These are phyloP conservation scores for Curvularia eragrostidis DNA, from an alignment of 2,329 filamentous ascomycete species.

Conservation along the genomic window DNA sequence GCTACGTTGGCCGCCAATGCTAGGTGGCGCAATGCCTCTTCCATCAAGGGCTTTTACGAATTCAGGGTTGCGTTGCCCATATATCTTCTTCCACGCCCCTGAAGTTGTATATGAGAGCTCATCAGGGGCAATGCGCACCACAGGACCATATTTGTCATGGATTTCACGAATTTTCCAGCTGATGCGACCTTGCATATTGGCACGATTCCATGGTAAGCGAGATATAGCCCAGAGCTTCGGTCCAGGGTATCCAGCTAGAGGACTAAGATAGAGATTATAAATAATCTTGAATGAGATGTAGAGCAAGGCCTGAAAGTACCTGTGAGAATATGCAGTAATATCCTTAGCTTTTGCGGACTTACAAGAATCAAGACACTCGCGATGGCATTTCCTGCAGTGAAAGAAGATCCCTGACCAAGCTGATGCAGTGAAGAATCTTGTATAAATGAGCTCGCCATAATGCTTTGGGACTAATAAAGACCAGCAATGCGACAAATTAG, in stretches of 20 bases:
- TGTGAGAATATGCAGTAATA: not conserved
- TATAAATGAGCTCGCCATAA: too few species aligned
- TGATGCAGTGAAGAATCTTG: too few species aligned
- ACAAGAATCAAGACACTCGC: not conserved
- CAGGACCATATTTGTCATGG: conserved; percentile 10
- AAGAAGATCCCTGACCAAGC: too few species aligned
- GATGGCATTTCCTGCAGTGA: too few species aligned
- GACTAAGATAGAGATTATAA: conserved; percentile 12
- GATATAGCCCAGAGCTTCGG: conserved; percentile 17
- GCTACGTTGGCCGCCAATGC: conserved; percentile 15
- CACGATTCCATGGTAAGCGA: conserved; percentile 11
- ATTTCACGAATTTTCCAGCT: conserved; percentile 10
- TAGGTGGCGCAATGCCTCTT: conserved; percentile 13
- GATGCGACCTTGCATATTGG: conserved; percentile 10
- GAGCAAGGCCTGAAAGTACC: not conserved
- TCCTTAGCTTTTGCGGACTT: not conserved
- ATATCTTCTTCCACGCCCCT: conserved; percentile 14
- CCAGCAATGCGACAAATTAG: too few species aligned
- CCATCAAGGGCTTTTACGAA: conserved; percentile 15
- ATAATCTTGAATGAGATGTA: conserved; percentile 2
- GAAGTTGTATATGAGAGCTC: conserved; percentile 10
- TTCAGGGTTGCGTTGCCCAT: conserved; percentile 17
- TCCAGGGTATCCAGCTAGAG: conserved; percentile 17
- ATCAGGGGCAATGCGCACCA: conserved; percentile 14
- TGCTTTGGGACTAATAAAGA: too few species aligned